Evolutionary conservation across 2,329 filamentous ascomycete species (phyloP).

Genomic region (Tolypocladium inflatum): DNA sequence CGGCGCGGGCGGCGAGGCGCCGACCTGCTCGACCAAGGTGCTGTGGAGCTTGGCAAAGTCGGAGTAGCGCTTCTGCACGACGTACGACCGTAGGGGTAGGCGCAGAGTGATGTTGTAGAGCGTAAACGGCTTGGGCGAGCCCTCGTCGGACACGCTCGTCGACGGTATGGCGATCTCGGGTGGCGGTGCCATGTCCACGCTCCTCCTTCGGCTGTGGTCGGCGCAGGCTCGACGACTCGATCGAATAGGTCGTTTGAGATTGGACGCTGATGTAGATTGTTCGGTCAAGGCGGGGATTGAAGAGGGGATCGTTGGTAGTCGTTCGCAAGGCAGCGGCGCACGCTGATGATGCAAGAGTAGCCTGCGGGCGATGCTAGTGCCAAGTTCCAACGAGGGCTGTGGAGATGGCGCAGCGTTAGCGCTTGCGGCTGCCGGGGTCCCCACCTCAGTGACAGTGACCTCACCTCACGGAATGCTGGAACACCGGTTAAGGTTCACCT

Average conservation of each 20-base stretch:
- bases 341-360: background rate
- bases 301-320: background rate
- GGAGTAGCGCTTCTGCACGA: slow-evolving; percentile 73
- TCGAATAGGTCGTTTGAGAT: background rate
- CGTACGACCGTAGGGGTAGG: slow-evolving; percentile 65
- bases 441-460: background rate
- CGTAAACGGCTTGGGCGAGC: slow-evolving; percentile 56
- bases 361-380: background rate
- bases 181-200: slow-evolving; percentile 47
- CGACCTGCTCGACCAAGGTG: slow-evolving; percentile 49
- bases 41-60: slow-evolving; percentile 64
- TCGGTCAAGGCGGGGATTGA: too few relatives aligned
- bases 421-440: background rate
- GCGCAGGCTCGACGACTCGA: background rate
- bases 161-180: slow-evolving; percentile 59
- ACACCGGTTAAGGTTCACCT: background rate
- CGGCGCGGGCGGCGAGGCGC: slow-evolving; percentile 53
- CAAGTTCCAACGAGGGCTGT: background rate
- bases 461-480: background rate
- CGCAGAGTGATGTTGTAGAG: slow-evolving; percentile 72
- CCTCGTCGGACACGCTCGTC: slow-evolving; percentile 46
- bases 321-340: background rate
- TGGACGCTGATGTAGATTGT: background rate
- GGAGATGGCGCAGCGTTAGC: background rate
- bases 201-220: background rate